Conservation (phyloP, 306 rosid genomes). For the Parietaria judaica region DNA sequence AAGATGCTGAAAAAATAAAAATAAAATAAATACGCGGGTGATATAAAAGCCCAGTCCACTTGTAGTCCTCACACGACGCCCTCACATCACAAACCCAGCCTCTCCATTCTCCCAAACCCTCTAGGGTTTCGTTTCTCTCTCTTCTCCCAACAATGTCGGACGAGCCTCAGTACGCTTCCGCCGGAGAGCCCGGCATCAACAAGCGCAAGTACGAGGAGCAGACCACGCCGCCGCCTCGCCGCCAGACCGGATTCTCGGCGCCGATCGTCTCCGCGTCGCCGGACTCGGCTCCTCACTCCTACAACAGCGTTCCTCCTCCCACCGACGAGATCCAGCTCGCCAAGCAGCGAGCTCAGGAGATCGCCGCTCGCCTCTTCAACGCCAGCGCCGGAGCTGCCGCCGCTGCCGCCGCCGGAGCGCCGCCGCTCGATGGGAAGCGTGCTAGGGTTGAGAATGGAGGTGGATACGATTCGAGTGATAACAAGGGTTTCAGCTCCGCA, state of each 20-base stretch:
- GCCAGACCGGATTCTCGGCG: constrained; percentile 63
- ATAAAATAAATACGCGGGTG: not conserved
- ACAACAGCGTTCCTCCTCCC: constrained; percentile 64
- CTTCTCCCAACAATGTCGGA: constrained; percentile 43
- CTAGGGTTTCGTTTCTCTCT: constrained; percentile 44
- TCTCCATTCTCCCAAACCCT: not conserved
- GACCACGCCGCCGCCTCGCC: constrained; percentile 32
- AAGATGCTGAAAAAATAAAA: not conserved
- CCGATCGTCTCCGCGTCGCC: constrained; percentile 47
- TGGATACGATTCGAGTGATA: constrained; percentile 60
- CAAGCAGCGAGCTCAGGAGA: constrained; percentile 92
- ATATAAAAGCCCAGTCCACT: constrained; percentile 11
- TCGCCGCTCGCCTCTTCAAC: constrained; percentile 74
- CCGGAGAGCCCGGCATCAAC: constrained; percentile 32
- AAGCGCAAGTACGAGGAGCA: constrained; percentile 92
- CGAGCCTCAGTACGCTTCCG: constrained; percentile 61
- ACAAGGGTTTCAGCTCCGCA: constrained; percentile 36
- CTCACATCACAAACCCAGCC: constrained; percentile 10
- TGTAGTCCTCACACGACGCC: constrained; percentile 10
- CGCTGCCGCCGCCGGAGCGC: constrained; percentile 21
- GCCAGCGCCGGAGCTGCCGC: constrained; percentile 18
- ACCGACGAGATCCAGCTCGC: constrained; percentile 67
- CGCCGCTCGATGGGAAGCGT: constrained; percentile 58
- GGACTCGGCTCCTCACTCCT: constrained; percentile 37
- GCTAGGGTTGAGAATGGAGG: constrained; percentile 71